Conservation (phyloP, 805 yeast genomes). For the Lipomyces anomalus region DNA sequence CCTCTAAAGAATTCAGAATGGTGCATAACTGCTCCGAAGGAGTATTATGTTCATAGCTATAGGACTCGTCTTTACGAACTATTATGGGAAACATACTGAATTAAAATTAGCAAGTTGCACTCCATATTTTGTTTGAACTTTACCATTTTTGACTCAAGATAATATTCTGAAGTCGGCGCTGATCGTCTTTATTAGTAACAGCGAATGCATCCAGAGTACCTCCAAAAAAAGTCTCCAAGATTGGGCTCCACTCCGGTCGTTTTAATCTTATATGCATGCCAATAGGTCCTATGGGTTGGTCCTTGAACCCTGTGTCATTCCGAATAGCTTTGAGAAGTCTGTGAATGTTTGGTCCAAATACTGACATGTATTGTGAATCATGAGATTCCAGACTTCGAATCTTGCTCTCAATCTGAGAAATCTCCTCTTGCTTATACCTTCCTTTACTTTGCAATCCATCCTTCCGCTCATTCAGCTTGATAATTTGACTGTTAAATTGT, state of each 20-base stretch:
- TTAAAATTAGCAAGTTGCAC: too few relatives aligned
- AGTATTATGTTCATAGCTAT: constrained; percentile 45
- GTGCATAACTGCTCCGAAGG: constrained; percentile 43
- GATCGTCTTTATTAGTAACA: constrained; percentile 61
- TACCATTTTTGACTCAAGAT: constrained; percentile 31
- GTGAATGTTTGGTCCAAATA: constrained; percentile 48
- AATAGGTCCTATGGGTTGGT: constrained; percentile 72
- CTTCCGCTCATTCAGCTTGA: background rate
- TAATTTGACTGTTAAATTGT: background rate
- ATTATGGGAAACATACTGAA: constrained; percentile 39
- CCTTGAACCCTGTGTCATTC: constrained; percentile 38
- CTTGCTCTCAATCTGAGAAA: constrained; percentile 1
- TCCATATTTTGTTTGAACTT: too few relatives aligned
- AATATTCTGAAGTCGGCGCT: constrained; percentile 29
- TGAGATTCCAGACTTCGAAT: constrained; percentile 21
- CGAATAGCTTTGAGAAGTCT: constrained; percentile 40
- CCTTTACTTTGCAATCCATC: background rate
- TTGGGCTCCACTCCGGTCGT: constrained; percentile 50
- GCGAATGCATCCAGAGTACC: constrained; percentile 55
- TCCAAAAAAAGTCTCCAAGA: constrained; percentile 53
- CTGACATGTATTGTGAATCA: constrained; percentile 33
- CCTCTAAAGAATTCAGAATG: constrained; percentile 53
- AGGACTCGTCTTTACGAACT: constrained; percentile 51
- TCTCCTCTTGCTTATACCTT: background rate
- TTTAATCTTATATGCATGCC: constrained; percentile 59